Conservation (phyloP, 176 grass and related monocot genomes). For the Poa annua region DNA sequence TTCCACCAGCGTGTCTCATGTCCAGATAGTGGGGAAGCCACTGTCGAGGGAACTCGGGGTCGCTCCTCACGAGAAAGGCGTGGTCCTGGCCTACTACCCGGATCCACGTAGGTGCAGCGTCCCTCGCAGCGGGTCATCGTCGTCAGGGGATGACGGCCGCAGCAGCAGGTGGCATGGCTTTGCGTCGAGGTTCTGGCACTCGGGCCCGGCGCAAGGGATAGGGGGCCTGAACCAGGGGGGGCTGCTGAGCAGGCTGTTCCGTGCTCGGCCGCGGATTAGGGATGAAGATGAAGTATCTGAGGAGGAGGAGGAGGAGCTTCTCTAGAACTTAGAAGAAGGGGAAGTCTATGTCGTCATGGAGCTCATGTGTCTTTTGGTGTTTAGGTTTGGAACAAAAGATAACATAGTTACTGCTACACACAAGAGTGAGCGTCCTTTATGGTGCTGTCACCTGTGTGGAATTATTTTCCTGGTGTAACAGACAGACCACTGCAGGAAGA, state of each 20-base stretch:
- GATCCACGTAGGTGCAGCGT: conserved; percentile 1
- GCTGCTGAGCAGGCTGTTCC: conserved; percentile 37
- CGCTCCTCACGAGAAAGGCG: conserved; percentile 6
- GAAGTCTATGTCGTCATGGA: background rate
- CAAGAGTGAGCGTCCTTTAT: background rate
- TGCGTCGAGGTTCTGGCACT: conserved; percentile 11
- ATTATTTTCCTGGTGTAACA: background rate
- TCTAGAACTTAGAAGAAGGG: background rate
- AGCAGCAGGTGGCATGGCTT: background rate
- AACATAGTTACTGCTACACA: background rate
- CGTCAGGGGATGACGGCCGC: background rate
- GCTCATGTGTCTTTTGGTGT: background rate
- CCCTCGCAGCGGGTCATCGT: background rate
- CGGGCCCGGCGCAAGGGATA: background rate
- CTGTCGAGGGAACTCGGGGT: conserved; percentile 39
- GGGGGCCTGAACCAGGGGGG: conserved; percentile 24
- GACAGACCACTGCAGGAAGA: background rate
- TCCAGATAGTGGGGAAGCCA: conserved; percentile 54
- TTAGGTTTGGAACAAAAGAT: background rate
- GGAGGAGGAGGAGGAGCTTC: background rate
- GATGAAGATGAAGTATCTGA: conserved; percentile 6
- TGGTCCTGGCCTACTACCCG: conserved; percentile 42
- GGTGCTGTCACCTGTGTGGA: background rate
- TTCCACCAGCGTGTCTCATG: conserved; percentile 44
- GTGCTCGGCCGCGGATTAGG: conserved; percentile 8